phyloP scores from a whole-genome alignment of 2,329 filamentous ascomycete genomes.

The Verticillium klebahnii region DNA sequence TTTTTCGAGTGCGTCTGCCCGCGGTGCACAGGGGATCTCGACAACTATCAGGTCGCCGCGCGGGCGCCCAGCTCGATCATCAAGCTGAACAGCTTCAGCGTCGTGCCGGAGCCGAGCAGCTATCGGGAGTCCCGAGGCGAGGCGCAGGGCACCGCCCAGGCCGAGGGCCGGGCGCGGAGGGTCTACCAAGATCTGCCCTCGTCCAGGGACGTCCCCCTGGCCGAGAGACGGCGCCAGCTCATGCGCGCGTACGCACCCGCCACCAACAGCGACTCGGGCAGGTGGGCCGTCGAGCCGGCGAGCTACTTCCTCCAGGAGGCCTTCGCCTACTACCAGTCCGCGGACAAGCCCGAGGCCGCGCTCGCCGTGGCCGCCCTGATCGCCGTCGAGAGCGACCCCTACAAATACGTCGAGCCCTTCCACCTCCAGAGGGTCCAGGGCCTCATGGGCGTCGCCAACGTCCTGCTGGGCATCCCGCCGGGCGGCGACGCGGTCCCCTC shows the following conservation, averaged over 20 bases:
- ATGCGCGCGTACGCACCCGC: background rate
- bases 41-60: conserved; percentile 47
- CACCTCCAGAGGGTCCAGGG: conserved; percentile 45
- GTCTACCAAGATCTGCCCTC: conserved; percentile 18
- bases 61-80: conserved; percentile 30
- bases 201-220: conserved; percentile 18
- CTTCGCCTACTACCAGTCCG: conserved; percentile 35
- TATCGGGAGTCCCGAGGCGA: background rate
- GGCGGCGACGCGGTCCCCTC: conserved; percentile 23
- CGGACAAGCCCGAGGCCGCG: conserved; percentile 34
- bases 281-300: conserved; percentile 48
- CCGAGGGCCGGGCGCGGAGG: background rate
- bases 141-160: background rate
- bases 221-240: conserved; percentile 2
- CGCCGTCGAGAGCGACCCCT: conserved; percentile 43
- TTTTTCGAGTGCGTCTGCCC: conserved; percentile 47
- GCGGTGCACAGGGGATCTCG: conserved; percentile 45
- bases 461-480: conserved; percentile 45
- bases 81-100: conserved; percentile 38
- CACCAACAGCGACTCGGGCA: conserved; percentile 14
- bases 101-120: conserved; percentile 33
- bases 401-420: conserved; percentile 45
- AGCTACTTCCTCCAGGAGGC: conserved; percentile 39
- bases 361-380: conserved; percentile 44
- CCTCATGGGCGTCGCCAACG: conserved; percentile 45